Evolutionary conservation across 2,329 filamentous ascomycete species (phyloP).

Genomic region (Xylariaceae sp.): DNA sequence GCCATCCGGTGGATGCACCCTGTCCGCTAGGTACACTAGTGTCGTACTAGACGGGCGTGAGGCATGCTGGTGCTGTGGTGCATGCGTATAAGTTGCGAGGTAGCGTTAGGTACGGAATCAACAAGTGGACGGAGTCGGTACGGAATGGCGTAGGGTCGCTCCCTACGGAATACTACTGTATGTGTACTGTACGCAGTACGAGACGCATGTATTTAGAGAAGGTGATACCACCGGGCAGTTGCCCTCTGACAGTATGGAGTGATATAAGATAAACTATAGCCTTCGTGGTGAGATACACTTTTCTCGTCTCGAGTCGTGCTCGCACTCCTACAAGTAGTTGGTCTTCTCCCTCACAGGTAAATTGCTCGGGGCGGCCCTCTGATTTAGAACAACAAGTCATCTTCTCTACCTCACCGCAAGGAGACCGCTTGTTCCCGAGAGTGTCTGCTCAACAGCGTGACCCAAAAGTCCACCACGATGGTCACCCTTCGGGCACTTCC

Average conservation of each 20-base stretch:
- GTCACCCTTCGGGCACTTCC: slow-evolving; percentile 35
- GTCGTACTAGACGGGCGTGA: neutral
- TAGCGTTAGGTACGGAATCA: neutral
- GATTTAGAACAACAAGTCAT: neutral
- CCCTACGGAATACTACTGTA: neutral
- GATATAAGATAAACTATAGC: no score
- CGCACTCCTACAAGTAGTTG: neutral
- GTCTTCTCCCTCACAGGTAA: neutral
- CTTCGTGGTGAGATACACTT: neutral
- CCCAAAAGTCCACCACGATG: slow-evolving; percentile 31
- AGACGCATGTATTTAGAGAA: neutral
- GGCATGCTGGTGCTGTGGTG: no score
- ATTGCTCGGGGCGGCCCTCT: neutral
- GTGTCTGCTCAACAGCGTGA: neutral
- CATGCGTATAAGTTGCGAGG: no score
- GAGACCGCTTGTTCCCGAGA: neutral
- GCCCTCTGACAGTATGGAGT: neutral
- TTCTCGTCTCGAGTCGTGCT: neutral
- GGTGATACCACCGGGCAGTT: neutral
- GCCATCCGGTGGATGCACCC: no score
- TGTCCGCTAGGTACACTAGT: neutral
- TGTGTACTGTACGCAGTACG: neutral
- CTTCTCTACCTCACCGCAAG: neutral
- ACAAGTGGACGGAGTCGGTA: neutral
- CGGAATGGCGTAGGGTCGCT: neutral